Conservation (phyloP, 768 basidiomycete species). For the Inosperma sp. region DNA sequence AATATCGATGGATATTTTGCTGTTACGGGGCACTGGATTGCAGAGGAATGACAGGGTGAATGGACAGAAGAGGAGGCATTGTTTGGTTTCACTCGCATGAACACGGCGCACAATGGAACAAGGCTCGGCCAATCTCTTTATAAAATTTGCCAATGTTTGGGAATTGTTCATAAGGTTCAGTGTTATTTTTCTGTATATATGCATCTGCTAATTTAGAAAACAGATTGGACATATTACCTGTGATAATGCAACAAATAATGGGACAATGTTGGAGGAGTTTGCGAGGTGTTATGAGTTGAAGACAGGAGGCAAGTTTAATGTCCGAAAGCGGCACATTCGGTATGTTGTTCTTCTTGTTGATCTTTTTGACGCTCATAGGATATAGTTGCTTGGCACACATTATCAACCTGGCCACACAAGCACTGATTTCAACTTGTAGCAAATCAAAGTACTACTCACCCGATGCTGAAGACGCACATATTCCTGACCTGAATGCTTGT, state of each 20-base stretch:
- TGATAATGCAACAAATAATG: slow-evolving; percentile 10
- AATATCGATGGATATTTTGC: slow-evolving; percentile 38
- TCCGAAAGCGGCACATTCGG: slow-evolving; percentile 10
- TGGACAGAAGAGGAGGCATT: slow-evolving; percentile 32
- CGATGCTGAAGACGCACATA: not conserved
- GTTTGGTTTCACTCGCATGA: slow-evolving; percentile 34
- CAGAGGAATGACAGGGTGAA: slow-evolving; percentile 22
- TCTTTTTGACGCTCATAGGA: not conserved
- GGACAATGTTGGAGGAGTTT: slow-evolving; percentile 10
- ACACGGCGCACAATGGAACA: slow-evolving; percentile 36
- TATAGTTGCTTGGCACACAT: slow-evolving; percentile 17
- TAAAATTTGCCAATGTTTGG: slow-evolving; percentile 6
- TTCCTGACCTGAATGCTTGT: not conserved
- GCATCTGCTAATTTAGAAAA: not conserved
- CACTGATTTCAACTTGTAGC: slow-evolving; percentile 8
- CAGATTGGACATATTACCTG: slow-evolving; percentile 12
- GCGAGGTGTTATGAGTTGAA: slow-evolving; percentile 9
- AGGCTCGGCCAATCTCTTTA: slow-evolving; percentile 10
- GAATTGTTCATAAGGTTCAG: slow-evolving; percentile 8
- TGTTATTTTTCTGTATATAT: not conserved
- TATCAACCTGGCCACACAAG: slow-evolving; percentile 18
- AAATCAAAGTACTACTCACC: slow-evolving; percentile 11
- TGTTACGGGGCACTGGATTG: slow-evolving; percentile 36
- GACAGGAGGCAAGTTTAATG: slow-evolving; percentile 6
- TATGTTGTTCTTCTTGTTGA: slow-evolving; percentile 2